Percentiles rank a stretch among this genome's conserved stretches.
Evolutionary conservation across 768 basidiomycete genomes (phyloP).

Genomic region (Phylloporus arenicola): DNA sequence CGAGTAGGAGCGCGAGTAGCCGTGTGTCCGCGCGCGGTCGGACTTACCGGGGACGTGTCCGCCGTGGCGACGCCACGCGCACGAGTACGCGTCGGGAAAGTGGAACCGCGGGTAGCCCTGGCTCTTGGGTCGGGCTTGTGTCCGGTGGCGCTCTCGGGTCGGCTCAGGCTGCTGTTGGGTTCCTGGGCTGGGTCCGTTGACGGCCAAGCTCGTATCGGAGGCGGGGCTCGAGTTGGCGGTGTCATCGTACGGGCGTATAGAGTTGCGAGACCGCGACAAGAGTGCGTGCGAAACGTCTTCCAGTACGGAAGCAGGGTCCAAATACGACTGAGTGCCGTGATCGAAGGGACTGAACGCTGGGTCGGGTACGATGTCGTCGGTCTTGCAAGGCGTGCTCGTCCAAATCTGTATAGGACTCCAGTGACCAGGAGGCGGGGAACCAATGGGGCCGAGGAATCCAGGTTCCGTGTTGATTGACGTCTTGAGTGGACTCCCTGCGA

Average conservation of each 20-base stretch:
- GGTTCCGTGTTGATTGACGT: slow-evolving; percentile 5
- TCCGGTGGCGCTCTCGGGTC: not conserved
- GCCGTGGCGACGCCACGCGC: slow-evolving; percentile 15
- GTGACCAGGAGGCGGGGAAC: slow-evolving; percentile 7
- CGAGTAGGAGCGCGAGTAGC: slow-evolving; percentile 6
- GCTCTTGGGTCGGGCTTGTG: not conserved
- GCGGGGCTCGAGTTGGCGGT: slow-evolving; percentile 1
- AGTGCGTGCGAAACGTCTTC: slow-evolving; percentile 15
- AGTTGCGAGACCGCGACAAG: slow-evolving; percentile 16
- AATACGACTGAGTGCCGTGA: not conserved
- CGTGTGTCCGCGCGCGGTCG: not conserved
- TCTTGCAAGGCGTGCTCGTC: slow-evolving; percentile 23
- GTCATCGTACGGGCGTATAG: slow-evolving; percentile 13
- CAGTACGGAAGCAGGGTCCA: slow-evolving; percentile 4
- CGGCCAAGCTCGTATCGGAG: not conserved
- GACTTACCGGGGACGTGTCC: slow-evolving; percentile 15
- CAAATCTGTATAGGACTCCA: slow-evolving; percentile 19
- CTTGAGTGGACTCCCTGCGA: slow-evolving; percentile 21
- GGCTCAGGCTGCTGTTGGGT: not conserved
- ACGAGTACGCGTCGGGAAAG: slow-evolving; percentile 9
- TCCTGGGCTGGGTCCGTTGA: not conserved
- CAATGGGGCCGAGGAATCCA: slow-evolving; percentile 1
- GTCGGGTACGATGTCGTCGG: not conserved
- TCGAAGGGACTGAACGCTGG: slow-evolving; percentile 1
- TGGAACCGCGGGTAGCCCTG: slow-evolving; percentile 5